Evolutionary conservation across 2,329 filamentous ascomycete species (phyloP).

Genomic region (Fusarium sp.): DNA sequence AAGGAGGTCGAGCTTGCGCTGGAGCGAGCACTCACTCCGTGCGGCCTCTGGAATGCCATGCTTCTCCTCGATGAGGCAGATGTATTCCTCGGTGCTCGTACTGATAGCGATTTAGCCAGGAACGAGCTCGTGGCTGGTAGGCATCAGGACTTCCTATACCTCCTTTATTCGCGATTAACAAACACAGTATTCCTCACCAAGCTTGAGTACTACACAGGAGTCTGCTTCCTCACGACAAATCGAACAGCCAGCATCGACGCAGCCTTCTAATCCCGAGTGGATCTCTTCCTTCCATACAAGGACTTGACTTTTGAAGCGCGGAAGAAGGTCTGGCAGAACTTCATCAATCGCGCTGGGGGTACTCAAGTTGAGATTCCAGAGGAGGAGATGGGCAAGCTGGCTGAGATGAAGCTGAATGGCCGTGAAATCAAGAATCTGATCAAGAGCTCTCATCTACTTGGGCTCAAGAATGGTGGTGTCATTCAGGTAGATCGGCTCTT

Average conservation of each 20-base stretch:
- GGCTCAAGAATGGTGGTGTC: slow-evolving; percentile 43
- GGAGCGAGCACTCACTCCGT: slow-evolving; percentile 48
- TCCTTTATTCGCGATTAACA: fast-evolving
- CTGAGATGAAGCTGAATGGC: slow-evolving; percentile 55
- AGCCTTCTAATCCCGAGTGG: slow-evolving; percentile 51
- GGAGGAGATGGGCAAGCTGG: slow-evolving; percentile 47
- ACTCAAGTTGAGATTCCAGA: slow-evolving; percentile 43
- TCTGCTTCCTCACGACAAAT: slow-evolving; percentile 53
- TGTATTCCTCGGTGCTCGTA: slow-evolving; percentile 52
- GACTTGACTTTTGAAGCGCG: slow-evolving; percentile 44
- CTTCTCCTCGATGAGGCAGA: slow-evolving; percentile 43
- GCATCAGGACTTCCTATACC: fast-evolving
- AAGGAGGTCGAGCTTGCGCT: slow-evolving; percentile 48
- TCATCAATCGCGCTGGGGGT: slow-evolving; percentile 44
- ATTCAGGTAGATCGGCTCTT: slow-evolving; percentile 44
- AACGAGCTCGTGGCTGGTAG: slow-evolving; percentile 52
- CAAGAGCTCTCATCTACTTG: slow-evolving; percentile 52
- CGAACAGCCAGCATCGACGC: slow-evolving; percentile 49
- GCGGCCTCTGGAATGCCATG: slow-evolving; percentile 60
- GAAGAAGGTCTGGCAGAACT: slow-evolving; percentile 50
- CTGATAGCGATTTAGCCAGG: slow-evolving; percentile 46
- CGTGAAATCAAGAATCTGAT: slow-evolving; percentile 61
- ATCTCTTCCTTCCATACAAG: slow-evolving; percentile 45
- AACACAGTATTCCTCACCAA: slow-evolving; percentile 42
- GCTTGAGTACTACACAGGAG: slow-evolving; percentile 52